Evolutionary conservation across 2,329 filamentous ascomycete species (phyloP), one percentile per base, ranked within the genome.

Genomic region (Colletotrichum brevisporum): DNA sequence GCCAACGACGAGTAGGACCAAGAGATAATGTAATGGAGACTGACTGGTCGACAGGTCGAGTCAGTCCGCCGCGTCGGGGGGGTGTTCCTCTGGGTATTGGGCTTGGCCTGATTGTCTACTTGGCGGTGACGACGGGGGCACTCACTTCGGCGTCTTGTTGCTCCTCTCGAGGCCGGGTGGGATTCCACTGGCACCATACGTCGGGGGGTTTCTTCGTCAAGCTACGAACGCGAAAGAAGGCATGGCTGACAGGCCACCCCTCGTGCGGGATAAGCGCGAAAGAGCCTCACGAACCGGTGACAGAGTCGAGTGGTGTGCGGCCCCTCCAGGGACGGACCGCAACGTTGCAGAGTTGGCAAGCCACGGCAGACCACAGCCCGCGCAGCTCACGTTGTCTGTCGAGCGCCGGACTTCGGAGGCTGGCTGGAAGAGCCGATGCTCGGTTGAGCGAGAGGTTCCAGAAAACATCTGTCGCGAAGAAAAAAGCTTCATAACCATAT

Each of bases 1-100:
- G 41, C 53, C 21, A 45, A 31, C 6, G 16, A 6, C 39, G 39
- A 50, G 45, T 12, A 24, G 39, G 6, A 48, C 27, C 55, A 52
- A 61, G 43, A 69, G 67, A 69, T 61, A 69, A 51, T 45, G 52
- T 16, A 36, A 48, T 43, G 45, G 36, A 56, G 13, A 51, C 18
- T 69, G 63, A 67, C 62, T 69, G 67, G 67, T 21, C 67, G 63
- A 67, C 56, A 67, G 67, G 67, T 21, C 56, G 67, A 67, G 51
- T 61, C 51, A 31, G 61, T 48, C 12, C 5, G 18, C 31, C 21
- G 26, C 13, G 51, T 59, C n/a, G 51, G 8, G 55, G 55, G 47
- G 50, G n/a, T 41, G 51, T 55, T 69, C 9, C 43, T 52, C 67
- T 61, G 55, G 63, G 62, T 60, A 67, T 69, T 61, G 67, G 66